Evolutionary conservation across 352 stramenopile species (phyloP), one percentile per base, ranked within the genome.

Genomic region (Phytophthora quininea): DNA sequence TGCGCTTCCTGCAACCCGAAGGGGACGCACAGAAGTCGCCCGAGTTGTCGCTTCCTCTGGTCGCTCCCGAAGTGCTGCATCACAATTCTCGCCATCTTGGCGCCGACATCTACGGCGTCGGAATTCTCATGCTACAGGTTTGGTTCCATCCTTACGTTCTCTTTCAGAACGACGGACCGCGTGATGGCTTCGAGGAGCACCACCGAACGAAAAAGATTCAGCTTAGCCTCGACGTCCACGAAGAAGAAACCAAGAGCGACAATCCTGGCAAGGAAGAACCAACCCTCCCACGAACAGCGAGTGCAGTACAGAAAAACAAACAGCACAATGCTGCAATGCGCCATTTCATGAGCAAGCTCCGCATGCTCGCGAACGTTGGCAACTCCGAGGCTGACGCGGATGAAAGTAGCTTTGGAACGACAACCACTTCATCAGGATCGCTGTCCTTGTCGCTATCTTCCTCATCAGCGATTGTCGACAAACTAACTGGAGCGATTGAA

Each of bases 31-130:
- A 62, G 42, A 51, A 58, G 19, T 15, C 54, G 19, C n/a, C 48
- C 43, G 65, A 54, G 0, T 73, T 67, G n/a, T 65, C 64, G 35
- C 50, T 89, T 2, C 79, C 82, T 2, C 30, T 91, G 3, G 49
- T 87, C 11, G 73, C 80, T 0, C 79, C 80, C 1, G 83, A 90
- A 52, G 63, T 88, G 15, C 43, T 88, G 24, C 46, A 76, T 40
- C 62, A 80, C 38, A 67, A 69, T 15, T 63, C 74, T 9, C 60
- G 75, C 11, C 59, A 84, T 61, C 55, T 75, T 53, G 51, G 74
- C 32, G 71, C 71, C 2, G 83, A 90, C 42, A 86, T 90, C 37
- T 90, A 90, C 71, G 84, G 77, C 33, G 66, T 78, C 11, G 83
- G 80, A 8, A 75, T 91, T 10, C 52, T 91, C 33, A 67, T 90